Base-by-base conservation (phyloP, 176 grass and related monocot species). In the Metroxylon sagu region DNA sequence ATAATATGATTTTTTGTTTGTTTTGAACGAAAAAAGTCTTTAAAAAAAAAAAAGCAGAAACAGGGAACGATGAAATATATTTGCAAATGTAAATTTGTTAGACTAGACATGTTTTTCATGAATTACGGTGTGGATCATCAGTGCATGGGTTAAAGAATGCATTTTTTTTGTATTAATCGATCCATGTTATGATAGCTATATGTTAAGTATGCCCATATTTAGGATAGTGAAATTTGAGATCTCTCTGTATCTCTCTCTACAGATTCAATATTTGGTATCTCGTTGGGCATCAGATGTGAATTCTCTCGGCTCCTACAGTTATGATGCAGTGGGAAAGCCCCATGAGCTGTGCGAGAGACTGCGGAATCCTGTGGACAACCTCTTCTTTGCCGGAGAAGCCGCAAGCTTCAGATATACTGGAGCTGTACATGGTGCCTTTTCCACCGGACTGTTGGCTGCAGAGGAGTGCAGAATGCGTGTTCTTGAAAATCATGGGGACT, bases 371-470 rank as follows among this genome's bases (percentile, higher is more conserved):
- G 88, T 93, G 4, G 94, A 98, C 74, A 98, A 98, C 60, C 76
- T 98, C 3, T 98, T 98, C 82, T 98, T 98, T 6, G 94, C 94
- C 0, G 94, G 94, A 28, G 94, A 98, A 69, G 94, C 94, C 1
- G 92, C 94, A 0, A 92, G 94, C 59, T 28, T 89, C 57, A 85
- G 92, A 29, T 98, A 82, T 80, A 93, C 88, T 0, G 94, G 94
- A 16, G 85, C 85, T 2, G 94, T 98, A 19, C 94, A 98, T 0
- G 94, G 82, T 2, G 94, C 94, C 25, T 98, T 78, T 75, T 98
- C 94, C 66, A 98, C 94, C 0, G 94, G 94, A 0, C n/a, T 83
- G 53, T 89, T 73, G 88, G 88, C 94, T 10, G 94, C 94, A 3
- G 94, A 98, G 50, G 94, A 98, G 62, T 93, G 84, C 71, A 67